Evolutionary conservation across 2,329 filamentous ascomycete genomes (phyloP), one percentile per base, ranked within the genome.

Genomic region (Periconia digitata): DNA sequence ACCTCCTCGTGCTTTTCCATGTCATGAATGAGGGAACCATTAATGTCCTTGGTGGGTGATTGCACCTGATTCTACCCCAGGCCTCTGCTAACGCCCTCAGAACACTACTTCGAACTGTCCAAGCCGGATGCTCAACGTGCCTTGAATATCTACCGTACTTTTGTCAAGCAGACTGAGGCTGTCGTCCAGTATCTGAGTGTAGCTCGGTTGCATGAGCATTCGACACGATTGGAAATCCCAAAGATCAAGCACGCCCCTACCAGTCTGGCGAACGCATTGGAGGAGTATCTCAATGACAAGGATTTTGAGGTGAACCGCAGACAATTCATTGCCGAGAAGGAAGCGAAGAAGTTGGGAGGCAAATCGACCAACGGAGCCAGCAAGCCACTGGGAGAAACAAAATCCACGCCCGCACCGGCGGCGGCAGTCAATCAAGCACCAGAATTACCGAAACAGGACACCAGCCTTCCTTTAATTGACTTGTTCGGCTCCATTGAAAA

Each of bases 31-130:
- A 96, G 73, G 94, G 90, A 41, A 89, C 96, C 67, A 99, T 99
- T 74, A 96, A 95, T 72, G 90, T 99, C 50, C 77, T 99, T 48
- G 90, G 92, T 95, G 77, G 56, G 84, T 66, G 8, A 29, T 27
- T 13, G 27, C 15, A 22, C 23, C 13, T 6, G 13, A 20, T 8
- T 21, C 29, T 35, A 8, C 12, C 40, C 12, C n/a, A 34, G 13
- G 27, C 10, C 29, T 29, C 10, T 51, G 40, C 60, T 72, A 36
- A 70, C 38, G 12, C 3, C 23, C 21, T 18, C 54, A 95, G 91
- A 94, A 61, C 90, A 95, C 72, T 99, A 97, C 72, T 99, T 99
- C 63, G 94, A 99, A 75, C 92, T 99, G 87, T 96, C 94, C 43
- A 90, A 89, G 64, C 81, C 89, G 21, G 94, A 99, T 72, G 95